Base-by-base conservation (phyloP, 495 filamentous ascomycete species). In the Xylaria palmicola region DNA sequence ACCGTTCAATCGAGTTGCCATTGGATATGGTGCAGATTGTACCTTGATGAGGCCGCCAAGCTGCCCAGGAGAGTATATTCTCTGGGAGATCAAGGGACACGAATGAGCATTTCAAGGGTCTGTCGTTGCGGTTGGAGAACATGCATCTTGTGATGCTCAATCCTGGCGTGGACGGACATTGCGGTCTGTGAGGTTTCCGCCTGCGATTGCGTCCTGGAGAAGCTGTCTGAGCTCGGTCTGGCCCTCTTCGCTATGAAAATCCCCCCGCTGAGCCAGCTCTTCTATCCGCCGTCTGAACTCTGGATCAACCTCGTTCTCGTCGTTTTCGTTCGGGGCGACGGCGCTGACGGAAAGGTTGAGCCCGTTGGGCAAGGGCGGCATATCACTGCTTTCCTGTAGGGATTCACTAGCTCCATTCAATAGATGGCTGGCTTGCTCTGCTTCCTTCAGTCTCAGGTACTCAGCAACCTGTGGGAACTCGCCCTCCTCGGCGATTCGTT, bases 221-320 rank as follows among this genome's bases (percentile, higher is more conserved):
- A 95, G 72, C 49, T 81, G 79, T 53, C 88, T 83, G 63, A 95
- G 72, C 65, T 87, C 80, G 34, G 78, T 81, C 67, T 95, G 90
- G 2, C 86, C 85, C 45, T 85, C 85, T 45, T 86, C 85, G 53
- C 83, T 85, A 57, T 88, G 75, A 64, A 92, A 92, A 61, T 93
- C 88, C 40, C 85, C 84, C 13, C 88, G 79, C 44, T 84, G 79
- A 15, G 90, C 89, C 63, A 93, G 72, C 68, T 92, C 84, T 62
- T 93, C 90, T 68, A 95, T 93, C 57, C 87, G 76, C 53, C 84
- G 77, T 65, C 86, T 83, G 59, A 93, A 86, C 52, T 87, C 90
- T 3, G 88, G 85, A 68, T 93, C 90, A 34, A 81, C 74, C 55
- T 82, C 77, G 49, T 75, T 74, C 6, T 82, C 83, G 34, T 77